A percentile compares a stretch with the other conserved stretches of the same genome.
These are phyloP conservation scores for Smallanthus sonchifolius DNA, from an alignment of 129 eudicot species.

Conservation along the genomic window DNA sequence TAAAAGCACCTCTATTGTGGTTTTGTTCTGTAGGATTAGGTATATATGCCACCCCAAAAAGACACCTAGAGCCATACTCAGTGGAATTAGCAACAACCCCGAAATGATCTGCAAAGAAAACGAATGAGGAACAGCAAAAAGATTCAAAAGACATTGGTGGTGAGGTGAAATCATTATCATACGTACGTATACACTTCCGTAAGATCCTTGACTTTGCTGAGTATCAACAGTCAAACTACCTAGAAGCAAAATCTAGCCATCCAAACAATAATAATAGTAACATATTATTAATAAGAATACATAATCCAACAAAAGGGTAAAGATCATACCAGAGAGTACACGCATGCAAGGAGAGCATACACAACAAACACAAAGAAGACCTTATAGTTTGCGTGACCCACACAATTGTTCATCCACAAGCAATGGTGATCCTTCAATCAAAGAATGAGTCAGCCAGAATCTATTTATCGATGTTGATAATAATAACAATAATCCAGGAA, in stretches of 20 bases:
- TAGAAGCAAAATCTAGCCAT: constrained; percentile 58
- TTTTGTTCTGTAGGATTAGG: constrained; percentile 73
- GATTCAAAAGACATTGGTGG: not conserved
- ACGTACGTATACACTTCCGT: constrained; percentile 60
- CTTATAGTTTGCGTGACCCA: constrained; percentile 92
- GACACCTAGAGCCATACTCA: constrained; percentile 54
- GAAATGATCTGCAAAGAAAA: constrained; percentile 54
- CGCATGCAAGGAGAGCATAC: constrained; percentile 66
- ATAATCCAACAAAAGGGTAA: not conserved
- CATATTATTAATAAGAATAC: not conserved
- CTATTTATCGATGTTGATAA: constrained; percentile 21
- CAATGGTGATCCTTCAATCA: constrained; percentile 91
- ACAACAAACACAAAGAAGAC: constrained; percentile 72
- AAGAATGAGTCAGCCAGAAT: constrained; percentile 21
- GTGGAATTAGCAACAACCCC: constrained; percentile 55
- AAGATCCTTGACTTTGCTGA: constrained; percentile 44
- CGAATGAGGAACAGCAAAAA: not conserved
- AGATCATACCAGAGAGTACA: constrained; percentile 73
- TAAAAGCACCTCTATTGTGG: constrained; percentile 76
- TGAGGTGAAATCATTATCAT: not conserved
- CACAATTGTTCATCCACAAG: constrained; percentile 92
- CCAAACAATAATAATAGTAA: not conserved
- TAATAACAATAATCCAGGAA: not conserved
- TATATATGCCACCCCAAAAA: constrained; percentile 78
- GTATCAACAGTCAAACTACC: constrained; percentile 71